These are phyloP conservation scores for Cardamine resedifolia DNA, from an alignment of 345 rosid genomes.

Conservation along the genomic window DNA sequence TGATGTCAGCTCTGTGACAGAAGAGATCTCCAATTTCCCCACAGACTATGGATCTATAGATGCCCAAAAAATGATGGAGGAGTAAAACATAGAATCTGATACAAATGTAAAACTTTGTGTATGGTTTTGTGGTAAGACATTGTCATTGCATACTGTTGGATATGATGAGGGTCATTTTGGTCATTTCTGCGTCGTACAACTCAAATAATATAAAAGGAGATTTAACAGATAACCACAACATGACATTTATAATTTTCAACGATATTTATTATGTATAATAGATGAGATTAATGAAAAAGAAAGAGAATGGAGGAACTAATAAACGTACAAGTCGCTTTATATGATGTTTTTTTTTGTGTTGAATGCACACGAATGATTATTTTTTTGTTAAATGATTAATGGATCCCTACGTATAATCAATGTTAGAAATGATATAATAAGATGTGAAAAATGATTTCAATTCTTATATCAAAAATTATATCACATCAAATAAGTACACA, in stretches of 20 bases:
- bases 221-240: background rate
- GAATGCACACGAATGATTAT: background rate
- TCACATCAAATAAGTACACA: too few species aligned
- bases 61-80: background rate
- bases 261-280: too few species aligned
- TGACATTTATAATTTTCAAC: too few species aligned
- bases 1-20: slow-evolving; percentile 34
- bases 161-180: background rate
- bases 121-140: background rate
- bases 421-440: too few species aligned
- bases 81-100: background rate
- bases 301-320: too few species aligned
- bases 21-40: slow-evolving; percentile 41
- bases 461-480: too few species aligned
- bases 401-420: background rate
- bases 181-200: background rate
- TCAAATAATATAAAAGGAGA: background rate
- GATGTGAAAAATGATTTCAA: too few species aligned
- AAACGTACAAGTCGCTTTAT: too few species aligned
- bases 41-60: slow-evolving; percentile 10
- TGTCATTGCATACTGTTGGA: background rate
- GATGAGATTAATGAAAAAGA: too few species aligned
- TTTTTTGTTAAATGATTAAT: background rate
- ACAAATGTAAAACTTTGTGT: background rate
- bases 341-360: background rate